Evolutionary conservation across 176 grass and related monocot species (phyloP).

Genomic region (Oryza australiensis): DNA sequence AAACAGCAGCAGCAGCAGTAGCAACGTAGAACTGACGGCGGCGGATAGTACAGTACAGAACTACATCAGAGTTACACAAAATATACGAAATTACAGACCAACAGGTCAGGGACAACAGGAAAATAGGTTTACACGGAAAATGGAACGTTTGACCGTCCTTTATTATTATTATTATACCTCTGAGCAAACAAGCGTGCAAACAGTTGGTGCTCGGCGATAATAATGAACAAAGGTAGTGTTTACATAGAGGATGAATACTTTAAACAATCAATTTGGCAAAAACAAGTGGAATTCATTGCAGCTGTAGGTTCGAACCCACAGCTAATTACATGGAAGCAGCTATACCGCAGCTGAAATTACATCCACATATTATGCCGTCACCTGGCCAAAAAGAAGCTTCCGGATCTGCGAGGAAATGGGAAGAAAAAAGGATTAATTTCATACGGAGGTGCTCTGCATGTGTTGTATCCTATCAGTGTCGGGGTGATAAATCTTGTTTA

Average conservation of each 20-base stretch:
- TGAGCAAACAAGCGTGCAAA: conserved; percentile 41
- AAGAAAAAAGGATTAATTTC: not conserved
- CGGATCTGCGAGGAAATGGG: conserved; percentile 51
- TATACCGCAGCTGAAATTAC: conserved; percentile 30
- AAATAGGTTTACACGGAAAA: not conserved
- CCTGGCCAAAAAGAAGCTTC: conserved; percentile 61
- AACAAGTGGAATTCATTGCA: conserved; percentile 23
- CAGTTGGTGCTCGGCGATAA: conserved; percentile 35
- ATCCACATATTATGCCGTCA: conserved; percentile 39
- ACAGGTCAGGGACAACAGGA: not conserved
- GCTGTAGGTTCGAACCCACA: conserved; percentile 29
- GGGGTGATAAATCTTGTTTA: not conserved
- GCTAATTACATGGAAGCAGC: conserved; percentile 44
- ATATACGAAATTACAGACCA: not conserved
- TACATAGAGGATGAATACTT: conserved; percentile 53
- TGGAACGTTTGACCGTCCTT: conserved; percentile 9
- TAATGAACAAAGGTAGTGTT: conserved; percentile 63
- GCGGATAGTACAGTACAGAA: not conserved
- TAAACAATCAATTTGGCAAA: conserved; percentile 56
- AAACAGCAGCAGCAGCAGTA: not conserved
- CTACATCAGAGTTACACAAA: not conserved
- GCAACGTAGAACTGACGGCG: not conserved
- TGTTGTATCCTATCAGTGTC: not conserved
- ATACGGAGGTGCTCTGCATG: not conserved
- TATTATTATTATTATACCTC: conserved; percentile 60